A percentile compares a stretch with the other conserved stretches of the same genome.
Evolutionary conservation across 768 basidiomycete species (phyloP).

Genomic region (Leccinum broughii): DNA sequence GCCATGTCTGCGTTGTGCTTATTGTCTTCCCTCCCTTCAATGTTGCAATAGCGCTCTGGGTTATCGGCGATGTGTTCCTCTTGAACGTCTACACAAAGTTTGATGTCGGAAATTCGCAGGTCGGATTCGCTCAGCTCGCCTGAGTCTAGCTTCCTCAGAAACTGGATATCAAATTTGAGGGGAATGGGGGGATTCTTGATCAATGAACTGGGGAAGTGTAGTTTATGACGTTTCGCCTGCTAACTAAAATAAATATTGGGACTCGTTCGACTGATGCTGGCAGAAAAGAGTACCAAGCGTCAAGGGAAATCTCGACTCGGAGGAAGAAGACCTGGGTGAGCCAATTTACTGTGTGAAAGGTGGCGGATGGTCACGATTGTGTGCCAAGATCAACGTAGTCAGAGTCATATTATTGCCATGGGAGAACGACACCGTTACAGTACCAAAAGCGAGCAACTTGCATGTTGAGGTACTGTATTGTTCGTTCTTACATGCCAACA

Average conservation of each 20-base stretch:
- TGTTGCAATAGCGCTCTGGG: neutral
- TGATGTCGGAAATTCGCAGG: neutral
- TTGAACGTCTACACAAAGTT: neutral
- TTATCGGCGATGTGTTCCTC: neutral
- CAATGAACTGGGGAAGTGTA: neutral
- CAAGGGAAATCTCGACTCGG: no score
- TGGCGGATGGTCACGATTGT: no score
- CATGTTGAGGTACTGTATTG: no score
- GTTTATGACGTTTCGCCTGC: neutral
- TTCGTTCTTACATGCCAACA: no score
- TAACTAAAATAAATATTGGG: neutral
- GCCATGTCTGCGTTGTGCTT: slow-evolving; percentile 9
- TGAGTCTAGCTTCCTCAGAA: neutral
- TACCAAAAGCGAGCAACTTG: no score
- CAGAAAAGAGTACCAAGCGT: no score
- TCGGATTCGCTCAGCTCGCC: neutral
- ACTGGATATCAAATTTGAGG: neutral
- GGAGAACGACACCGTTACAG: no score
- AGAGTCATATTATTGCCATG: no score
- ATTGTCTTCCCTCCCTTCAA: neutral
- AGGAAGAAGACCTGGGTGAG: no score
- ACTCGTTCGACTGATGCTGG: neutral
- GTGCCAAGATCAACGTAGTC: no score
- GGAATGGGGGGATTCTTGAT: neutral
- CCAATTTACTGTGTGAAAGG: no score